Conservation (phyloP, 768 basidiomycete species). For the Goffeauzyma gilvescens region DNA sequence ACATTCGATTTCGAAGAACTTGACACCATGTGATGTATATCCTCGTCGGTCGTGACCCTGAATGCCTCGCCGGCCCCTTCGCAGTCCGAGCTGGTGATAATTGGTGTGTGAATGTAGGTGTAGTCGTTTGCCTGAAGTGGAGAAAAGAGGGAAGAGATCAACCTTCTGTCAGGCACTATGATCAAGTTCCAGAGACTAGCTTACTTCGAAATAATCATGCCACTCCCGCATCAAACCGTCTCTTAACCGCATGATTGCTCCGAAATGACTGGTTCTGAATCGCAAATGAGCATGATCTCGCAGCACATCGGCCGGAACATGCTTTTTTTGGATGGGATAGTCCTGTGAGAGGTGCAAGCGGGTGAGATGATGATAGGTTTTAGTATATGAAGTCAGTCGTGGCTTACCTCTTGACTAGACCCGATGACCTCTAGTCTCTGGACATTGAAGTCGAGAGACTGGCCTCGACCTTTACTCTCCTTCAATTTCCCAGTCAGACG, state of each 20-base stretch:
- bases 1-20: constrained; percentile 22
- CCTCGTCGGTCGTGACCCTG: constrained; percentile 26
- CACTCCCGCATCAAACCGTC: constrained; percentile 42
- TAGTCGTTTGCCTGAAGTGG: constrained; percentile 52
- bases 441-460: constrained; percentile 41
- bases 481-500: constrained; percentile 37
- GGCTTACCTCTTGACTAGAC: constrained; percentile 42
- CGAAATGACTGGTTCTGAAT: constrained; percentile 51
- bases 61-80: constrained; percentile 94
- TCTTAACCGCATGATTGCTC: constrained; percentile 57
- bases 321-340: constrained; percentile 85
- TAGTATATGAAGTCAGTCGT: too few relatives aligned
- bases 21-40: too few relatives aligned
- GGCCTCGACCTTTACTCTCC: constrained; percentile 38
- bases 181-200: constrained; percentile 12
- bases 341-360: constrained; percentile 39
- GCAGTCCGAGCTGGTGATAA: constrained; percentile 77
- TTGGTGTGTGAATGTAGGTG: constrained; percentile 58
- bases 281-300: constrained; percentile 78
- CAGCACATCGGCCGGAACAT: constrained; percentile 56
- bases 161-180: not conserved
- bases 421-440: constrained; percentile 40
- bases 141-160: constrained; percentile 1
- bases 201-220: constrained; percentile 53
- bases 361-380: too few relatives aligned